Evolutionary conservation across 2,329 filamentous ascomycete genomes (phyloP).

Genomic region (Calonectria hawksworthii): DNA sequence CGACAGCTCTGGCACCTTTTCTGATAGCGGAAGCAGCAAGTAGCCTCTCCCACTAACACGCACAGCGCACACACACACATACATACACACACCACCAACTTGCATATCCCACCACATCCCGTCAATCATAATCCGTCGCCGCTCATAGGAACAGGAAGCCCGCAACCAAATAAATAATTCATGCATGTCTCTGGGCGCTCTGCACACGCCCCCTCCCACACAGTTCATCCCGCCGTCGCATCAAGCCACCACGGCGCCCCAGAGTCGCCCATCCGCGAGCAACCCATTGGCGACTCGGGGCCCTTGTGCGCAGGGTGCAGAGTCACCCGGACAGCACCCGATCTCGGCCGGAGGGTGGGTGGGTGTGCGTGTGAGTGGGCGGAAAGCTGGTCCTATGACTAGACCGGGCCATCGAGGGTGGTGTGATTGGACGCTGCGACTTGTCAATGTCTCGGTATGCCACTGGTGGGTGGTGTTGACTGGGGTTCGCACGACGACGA

Average conservation of each 20-base stretch:
- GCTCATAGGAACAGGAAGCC: background rate
- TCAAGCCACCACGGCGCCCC: conserved; percentile 8
- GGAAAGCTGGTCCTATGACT: conserved; percentile 17
- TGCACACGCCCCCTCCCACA: conserved; percentile 28
- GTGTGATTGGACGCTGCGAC: conserved; percentile 17
- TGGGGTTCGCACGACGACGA: background rate
- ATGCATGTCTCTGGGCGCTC: background rate
- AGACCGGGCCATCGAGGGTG: background rate
- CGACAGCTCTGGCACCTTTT: background rate
- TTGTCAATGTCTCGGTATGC: conserved; percentile 11
- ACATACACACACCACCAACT: background rate
- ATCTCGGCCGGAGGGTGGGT: conserved; percentile 15
- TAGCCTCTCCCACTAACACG: background rate
- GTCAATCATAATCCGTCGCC: background rate
- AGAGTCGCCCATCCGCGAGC: background rate
- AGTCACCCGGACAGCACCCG: conserved; percentile 27
- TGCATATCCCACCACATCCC: background rate
- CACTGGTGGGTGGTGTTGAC: background rate
- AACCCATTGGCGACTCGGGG: background rate
- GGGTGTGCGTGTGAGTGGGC: background rate
- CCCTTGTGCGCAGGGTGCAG: background rate
- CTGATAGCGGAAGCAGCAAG: background rate
- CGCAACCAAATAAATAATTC: background rate
- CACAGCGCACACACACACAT: background rate
- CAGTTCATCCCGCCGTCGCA: conserved; percentile 22